These are phyloP conservation scores for Neodidymelliopsis sp. DNA, from an alignment of 2,329 filamentous ascomycete genomes.

Conservation along the genomic window DNA sequence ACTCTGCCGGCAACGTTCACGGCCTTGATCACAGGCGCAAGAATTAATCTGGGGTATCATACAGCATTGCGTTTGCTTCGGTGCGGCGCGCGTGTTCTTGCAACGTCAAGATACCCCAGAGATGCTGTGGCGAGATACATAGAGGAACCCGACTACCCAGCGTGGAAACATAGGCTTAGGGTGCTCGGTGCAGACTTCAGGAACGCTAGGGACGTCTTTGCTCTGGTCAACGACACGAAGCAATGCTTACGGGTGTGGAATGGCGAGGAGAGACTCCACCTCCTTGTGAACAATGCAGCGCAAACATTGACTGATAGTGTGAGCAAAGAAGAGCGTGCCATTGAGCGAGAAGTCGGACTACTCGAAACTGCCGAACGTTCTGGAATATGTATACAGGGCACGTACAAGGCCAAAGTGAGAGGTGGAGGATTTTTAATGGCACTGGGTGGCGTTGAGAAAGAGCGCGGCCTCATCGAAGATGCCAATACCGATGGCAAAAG, in stretches of 20 bases:
- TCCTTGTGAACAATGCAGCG: constrained; percentile 22
- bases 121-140: constrained; percentile 19
- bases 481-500: too few relatives aligned
- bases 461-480: too few relatives aligned
- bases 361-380: too few relatives aligned
- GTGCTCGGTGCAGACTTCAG: too few relatives aligned
- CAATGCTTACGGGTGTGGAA: constrained; percentile 13
- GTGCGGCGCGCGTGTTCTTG: constrained; percentile 21
- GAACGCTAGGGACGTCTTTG: too few relatives aligned
- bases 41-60: constrained; percentile 23
- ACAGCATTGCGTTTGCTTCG: constrained; percentile 18
- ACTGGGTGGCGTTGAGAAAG: too few relatives aligned
- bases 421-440: too few relatives aligned
- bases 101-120: constrained; percentile 16
- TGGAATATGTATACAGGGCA: too few relatives aligned
- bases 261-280: constrained; percentile 9
- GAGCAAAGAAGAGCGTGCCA: neutral
- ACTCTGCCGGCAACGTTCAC: constrained; percentile 11
- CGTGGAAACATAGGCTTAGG: too few relatives aligned
- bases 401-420: too few relatives aligned
- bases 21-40: constrained; percentile 21
- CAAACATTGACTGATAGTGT: constrained; percentile 25
- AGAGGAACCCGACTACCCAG: constrained; percentile 5
- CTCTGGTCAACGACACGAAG: constrained; percentile 16
- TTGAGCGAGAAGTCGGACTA: neutral